A percentile compares a stretch with the other conserved stretches of the same genome.
These are phyloP conservation scores for Somion occarium DNA, from an alignment of 1,284 basidiomycete species.

Conservation along the genomic window DNA sequence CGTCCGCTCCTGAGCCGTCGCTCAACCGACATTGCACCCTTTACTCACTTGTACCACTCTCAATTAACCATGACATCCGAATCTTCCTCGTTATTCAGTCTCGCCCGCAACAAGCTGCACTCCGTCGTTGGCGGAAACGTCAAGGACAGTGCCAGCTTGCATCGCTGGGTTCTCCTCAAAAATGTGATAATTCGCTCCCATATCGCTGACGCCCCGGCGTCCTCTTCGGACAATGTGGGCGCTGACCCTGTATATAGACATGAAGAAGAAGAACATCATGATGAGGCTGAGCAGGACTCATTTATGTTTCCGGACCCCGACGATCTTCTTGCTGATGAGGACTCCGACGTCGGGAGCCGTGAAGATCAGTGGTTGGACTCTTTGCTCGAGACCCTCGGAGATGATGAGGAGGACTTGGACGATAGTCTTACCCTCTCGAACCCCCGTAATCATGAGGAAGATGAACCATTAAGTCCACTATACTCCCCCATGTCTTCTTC, in stretches of 20 bases:
- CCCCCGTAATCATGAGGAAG: slow-evolving; percentile 53
- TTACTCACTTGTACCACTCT: slow-evolving; percentile 11
- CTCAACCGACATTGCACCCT: slow-evolving; percentile 24
- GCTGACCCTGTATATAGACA: slow-evolving; percentile 36
- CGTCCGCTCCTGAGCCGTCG: slow-evolving; percentile 22
- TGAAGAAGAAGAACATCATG: slow-evolving; percentile 39
- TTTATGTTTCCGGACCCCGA: slow-evolving; percentile 78
- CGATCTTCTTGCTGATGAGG: slow-evolving; percentile 38
- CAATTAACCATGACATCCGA: slow-evolving; percentile 41
- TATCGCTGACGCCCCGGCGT: slow-evolving; percentile 25
- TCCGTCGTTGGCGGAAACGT: slow-evolving; percentile 40
- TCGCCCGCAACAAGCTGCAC: slow-evolving; percentile 74
- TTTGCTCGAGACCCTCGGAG: slow-evolving; percentile 64
- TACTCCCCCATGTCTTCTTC: slow-evolving; percentile 68
- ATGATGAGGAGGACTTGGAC: slow-evolving; percentile 47
- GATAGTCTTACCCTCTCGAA: slow-evolving; percentile 30
- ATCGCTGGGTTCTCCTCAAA: slow-evolving; percentile 82
- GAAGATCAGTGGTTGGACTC: slow-evolving; percentile 80
- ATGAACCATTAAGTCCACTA: slow-evolving; percentile 46
- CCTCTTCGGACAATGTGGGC: slow-evolving; percentile 30
- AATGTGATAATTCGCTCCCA: slow-evolving; percentile 65
- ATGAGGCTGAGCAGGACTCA: slow-evolving; percentile 46
- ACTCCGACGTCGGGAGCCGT: slow-evolving; percentile 30
- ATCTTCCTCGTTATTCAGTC: slow-evolving; percentile 38
- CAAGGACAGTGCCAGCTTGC: slow-evolving; percentile 68